A percentile compares a stretch with the other conserved stretches of the same genome.
phyloP scores from a whole-genome alignment of 2,329 filamentous ascomycete genomes.

The Ceratocystis lukuohia region DNA sequence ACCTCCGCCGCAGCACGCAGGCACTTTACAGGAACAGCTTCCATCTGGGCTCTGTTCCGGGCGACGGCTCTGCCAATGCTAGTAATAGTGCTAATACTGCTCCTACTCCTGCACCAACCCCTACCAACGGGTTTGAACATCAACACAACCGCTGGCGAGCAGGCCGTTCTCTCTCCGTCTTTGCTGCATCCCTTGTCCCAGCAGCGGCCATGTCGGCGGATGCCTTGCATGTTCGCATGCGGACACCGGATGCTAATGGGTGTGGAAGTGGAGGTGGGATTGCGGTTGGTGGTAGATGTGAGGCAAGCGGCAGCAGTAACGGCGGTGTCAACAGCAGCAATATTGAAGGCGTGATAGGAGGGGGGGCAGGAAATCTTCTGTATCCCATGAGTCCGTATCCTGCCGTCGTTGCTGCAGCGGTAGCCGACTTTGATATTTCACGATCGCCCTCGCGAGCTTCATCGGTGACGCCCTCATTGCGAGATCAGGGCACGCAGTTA shows the following conservation, averaged over 20 bases:
- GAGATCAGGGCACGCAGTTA: conserved; percentile 10
- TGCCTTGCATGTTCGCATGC: background rate
- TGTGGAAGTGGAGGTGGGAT: too few species aligned
- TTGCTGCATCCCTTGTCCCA: background rate
- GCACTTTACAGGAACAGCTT: background rate
- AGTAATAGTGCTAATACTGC: background rate
- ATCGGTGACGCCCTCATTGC: conserved; percentile 8
- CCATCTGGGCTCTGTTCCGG: background rate
- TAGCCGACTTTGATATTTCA: background rate
- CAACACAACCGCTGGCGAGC: background rate
- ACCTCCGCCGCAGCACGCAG: conserved; percentile 15
- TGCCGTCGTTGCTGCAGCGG: background rate
- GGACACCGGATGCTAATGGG: background rate
- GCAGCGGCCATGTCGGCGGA: background rate
- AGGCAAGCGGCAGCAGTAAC: background rate
- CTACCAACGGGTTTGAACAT: background rate
- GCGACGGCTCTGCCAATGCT: background rate
- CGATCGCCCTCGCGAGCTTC: background rate
- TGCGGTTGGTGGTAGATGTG: too few species aligned
- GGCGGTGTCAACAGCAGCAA: background rate
- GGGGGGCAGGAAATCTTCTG: background rate
- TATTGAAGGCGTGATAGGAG: background rate
- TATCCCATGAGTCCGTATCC: background rate
- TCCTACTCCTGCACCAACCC: background rate
- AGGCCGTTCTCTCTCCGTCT: background rate